Percentiles rank a stretch among this genome's conserved stretches.
Evolutionary conservation across 192 early-diverging fungal genomes (phyloP).

Genomic region (Coemansia aciculifera): DNA sequence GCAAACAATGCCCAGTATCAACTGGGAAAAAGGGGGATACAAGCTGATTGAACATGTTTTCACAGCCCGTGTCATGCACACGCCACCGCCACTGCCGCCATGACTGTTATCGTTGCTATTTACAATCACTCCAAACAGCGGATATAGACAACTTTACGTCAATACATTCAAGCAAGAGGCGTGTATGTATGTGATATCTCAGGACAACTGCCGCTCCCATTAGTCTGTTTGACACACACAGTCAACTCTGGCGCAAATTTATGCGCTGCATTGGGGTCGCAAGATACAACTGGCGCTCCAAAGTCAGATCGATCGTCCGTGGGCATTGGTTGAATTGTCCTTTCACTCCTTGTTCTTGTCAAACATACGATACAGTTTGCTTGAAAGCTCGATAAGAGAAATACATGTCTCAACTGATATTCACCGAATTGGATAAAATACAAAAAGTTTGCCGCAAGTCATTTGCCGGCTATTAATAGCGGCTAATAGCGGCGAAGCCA

Average conservation of each 20-base stretch:
- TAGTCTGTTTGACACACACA: neutral
- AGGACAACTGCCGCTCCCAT: neutral
- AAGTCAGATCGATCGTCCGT: slow-evolving; percentile 1
- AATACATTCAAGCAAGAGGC: neutral
- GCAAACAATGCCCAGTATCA: neutral
- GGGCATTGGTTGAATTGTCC: neutral
- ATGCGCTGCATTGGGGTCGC: neutral
- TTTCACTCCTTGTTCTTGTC: neutral
- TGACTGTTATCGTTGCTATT: neutral
- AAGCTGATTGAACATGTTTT: neutral
- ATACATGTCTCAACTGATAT: neutral
- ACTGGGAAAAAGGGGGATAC: neutral
- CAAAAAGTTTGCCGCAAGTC: neutral
- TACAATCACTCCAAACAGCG: neutral
- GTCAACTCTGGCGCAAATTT: slow-evolving; percentile 2
- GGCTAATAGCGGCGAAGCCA: neutral
- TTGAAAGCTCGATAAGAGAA: neutral
- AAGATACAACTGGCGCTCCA: neutral
- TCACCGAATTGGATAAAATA: slow-evolving; percentile 3
- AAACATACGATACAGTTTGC: neutral
- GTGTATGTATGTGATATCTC: neutral
- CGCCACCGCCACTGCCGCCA: neutral
- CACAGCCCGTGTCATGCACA: slow-evolving; percentile 1
- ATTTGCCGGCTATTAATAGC: slow-evolving; percentile 8
- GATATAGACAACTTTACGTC: slow-evolving; percentile 1